Evolutionary conservation across 1,284 basidiomycete species (phyloP).

Genomic region (Pisolithus thermaeus): DNA sequence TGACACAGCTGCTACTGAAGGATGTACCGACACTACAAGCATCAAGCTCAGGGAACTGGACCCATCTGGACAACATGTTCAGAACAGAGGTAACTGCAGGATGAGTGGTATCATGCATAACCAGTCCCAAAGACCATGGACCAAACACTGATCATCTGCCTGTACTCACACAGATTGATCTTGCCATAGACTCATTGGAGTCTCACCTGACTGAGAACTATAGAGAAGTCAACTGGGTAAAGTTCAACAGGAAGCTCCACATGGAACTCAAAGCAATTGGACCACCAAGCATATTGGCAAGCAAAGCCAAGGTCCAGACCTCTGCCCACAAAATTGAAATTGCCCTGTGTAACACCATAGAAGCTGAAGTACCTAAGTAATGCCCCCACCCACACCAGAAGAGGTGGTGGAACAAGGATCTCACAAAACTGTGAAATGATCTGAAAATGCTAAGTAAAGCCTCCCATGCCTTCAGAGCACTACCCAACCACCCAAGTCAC

Average conservation of each 20-base stretch:
- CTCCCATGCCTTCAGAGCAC: too few species aligned
- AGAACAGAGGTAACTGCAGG: background rate
- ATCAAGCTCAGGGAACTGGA: background rate
- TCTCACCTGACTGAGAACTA: background rate
- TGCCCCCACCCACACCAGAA: conserved; percentile 5
- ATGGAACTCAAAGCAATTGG: background rate
- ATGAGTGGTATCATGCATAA: background rate
- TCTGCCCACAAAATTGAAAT: background rate
- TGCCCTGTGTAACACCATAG: background rate
- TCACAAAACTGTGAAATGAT: too few species aligned
- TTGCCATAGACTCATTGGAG: background rate
- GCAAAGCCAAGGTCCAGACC: background rate
- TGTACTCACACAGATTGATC: background rate
- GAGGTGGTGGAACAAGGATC: background rate
- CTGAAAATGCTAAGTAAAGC: too few species aligned
- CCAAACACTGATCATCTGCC: background rate
- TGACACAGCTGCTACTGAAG: background rate
- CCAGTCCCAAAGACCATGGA: background rate
- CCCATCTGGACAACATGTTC: background rate
- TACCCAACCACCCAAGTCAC: too few species aligned
- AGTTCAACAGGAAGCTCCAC: background rate
- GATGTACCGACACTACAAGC: background rate
- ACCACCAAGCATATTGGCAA: background rate
- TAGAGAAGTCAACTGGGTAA: background rate
- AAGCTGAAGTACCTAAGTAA: conserved; percentile 14